Evolutionary conservation across 2,329 filamentous ascomycete species (phyloP), one percentile per base, ranked within the genome.

Genomic region (Tolypocladium ophioglossoides): DNA sequence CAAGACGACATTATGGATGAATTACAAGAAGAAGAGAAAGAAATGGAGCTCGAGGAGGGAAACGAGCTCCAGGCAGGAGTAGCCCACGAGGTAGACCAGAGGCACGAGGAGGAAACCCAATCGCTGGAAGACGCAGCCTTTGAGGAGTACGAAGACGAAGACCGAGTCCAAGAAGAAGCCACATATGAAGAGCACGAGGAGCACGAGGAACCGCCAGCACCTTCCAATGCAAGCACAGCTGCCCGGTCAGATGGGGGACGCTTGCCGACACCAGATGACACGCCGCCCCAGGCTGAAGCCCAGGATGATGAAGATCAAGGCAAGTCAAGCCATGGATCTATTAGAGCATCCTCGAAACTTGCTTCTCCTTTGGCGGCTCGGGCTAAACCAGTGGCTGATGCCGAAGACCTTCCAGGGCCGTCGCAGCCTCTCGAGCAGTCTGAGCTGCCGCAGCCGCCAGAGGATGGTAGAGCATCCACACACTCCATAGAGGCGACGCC

Each of bases 251-350:
- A 70, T 41, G 68, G 70, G 30, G 73, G 67, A 51, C 75, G 76
- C 57, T 68, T 80, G 57, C 76, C 77, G 56, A 80, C 78, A 41
- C 78, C 78, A 52, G 78, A 80, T 57, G 72, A 79, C 58, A 80
- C 73, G 52, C 73, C 74, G 18, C 73, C 74, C 1, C 71, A 74
- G 24, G 55, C 62, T 18, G 63, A 66, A 24, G 44, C 52, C 44
- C 61, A 63, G 22, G 41, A 18, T 37, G 53, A 55, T 9, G 58
- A 59, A 18, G 59, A 59, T 38, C 50, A 52, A 2, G 60, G 54
- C 14, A 67, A 64, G 51, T 58, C 61, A 18, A n/a, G 40, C 11
- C n/a, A 14, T 9, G 51, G 37, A 8, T 53, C 54, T 2, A n/a
- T n/a, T n/a, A 16, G 10, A 8, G 22, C 40, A 11, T 47, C 54